A percentile compares a stretch with the other conserved stretches of the same genome.
phyloP scores from a whole-genome alignment of 2,329 filamentous ascomycete species.

The Pseudocercospora musae region DNA sequence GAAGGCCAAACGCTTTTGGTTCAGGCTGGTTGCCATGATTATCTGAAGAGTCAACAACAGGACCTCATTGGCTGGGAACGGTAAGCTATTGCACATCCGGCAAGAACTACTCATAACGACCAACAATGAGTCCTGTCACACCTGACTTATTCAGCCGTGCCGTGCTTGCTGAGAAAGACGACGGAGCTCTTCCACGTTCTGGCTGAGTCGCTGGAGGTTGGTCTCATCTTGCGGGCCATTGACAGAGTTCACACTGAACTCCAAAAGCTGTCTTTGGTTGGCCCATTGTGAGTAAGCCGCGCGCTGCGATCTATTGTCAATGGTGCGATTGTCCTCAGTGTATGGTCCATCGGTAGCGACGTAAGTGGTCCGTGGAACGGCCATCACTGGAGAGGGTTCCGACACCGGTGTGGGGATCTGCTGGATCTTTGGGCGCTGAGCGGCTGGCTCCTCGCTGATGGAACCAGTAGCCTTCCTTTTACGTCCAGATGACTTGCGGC shows the following conservation, averaged over 20 bases:
- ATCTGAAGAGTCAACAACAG: neutral
- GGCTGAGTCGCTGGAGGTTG: slow-evolving; percentile 24
- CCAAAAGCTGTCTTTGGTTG: slow-evolving; percentile 25
- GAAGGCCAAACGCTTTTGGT: neutral
- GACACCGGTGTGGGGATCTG: slow-evolving; percentile 12
- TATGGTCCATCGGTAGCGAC: slow-evolving; percentile 6
- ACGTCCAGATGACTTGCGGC: slow-evolving; percentile 25
- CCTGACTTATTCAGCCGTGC: slow-evolving; percentile 25
- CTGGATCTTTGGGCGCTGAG: slow-evolving; percentile 17
- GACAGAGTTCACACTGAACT: slow-evolving; percentile 26
- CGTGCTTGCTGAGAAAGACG: slow-evolving; percentile 27
- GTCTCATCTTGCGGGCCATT: slow-evolving; percentile 28
- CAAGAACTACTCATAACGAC: neutral
- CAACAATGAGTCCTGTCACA: neutral
- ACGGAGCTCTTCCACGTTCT: slow-evolving; percentile 27
- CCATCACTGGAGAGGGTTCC: slow-evolving; percentile 5
- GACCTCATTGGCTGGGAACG: neutral
- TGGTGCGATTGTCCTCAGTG: slow-evolving; percentile 1
- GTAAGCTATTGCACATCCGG: neutral
- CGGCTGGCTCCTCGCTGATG: slow-evolving; percentile 21
- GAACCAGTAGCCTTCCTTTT: slow-evolving; percentile 30
- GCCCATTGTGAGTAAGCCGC: slow-evolving; percentile 28
- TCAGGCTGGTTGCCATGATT: neutral
- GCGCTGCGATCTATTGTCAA: slow-evolving; percentile 15
- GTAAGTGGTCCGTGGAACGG: slow-evolving; percentile 5